These are phyloP conservation scores for Eucalyptus curtisii DNA, from an alignment of 345 rosid genomes.

Conservation along the genomic window DNA sequence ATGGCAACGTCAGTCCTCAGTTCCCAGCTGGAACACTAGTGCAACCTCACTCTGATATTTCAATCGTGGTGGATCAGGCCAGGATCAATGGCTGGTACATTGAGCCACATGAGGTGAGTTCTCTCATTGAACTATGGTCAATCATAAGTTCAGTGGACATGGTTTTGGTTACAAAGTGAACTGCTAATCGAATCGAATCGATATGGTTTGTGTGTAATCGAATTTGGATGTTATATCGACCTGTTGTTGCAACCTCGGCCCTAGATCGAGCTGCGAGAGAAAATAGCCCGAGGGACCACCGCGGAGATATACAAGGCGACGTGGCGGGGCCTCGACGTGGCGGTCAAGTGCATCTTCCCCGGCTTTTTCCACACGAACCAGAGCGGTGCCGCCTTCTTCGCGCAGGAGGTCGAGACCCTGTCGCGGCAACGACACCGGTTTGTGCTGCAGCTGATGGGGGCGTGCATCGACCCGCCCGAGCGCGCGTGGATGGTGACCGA, in stretches of 20 bases:
- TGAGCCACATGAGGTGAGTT: slow-evolving; percentile 30
- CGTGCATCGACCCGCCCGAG: slow-evolving; percentile 38
- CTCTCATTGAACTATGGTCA: background rate
- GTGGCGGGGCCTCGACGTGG: slow-evolving; percentile 56
- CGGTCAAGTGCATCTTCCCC: slow-evolving; percentile 42
- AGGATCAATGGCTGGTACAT: slow-evolving; percentile 36
- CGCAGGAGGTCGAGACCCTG: slow-evolving; percentile 42
- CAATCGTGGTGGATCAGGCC: slow-evolving; percentile 17
- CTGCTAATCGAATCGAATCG: background rate
- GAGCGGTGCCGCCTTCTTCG: slow-evolving; percentile 15
- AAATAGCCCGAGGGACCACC: slow-evolving; percentile 40
- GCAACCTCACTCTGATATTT: slow-evolving; percentile 1
- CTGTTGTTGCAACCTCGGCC: background rate
- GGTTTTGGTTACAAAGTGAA: background rate
- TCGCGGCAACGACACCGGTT: slow-evolving; percentile 41
- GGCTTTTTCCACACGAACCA: slow-evolving; percentile 26
- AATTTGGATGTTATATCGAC: background rate
- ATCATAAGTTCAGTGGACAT: background rate
- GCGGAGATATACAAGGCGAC: slow-evolving; percentile 34
- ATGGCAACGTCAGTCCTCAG: background rate
- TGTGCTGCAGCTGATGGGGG: slow-evolving; percentile 45
- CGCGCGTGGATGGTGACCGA: slow-evolving; percentile 47
- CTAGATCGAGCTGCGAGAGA: slow-evolving; percentile 29
- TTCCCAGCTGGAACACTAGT: background rate
- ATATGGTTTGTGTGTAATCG: background rate